A percentile compares a stretch with the other conserved stretches of the same genome.
Evolutionary conservation across 106 monocot genomes (phyloP).

Genomic region (Dendrobium chrysotoxum): DNA sequence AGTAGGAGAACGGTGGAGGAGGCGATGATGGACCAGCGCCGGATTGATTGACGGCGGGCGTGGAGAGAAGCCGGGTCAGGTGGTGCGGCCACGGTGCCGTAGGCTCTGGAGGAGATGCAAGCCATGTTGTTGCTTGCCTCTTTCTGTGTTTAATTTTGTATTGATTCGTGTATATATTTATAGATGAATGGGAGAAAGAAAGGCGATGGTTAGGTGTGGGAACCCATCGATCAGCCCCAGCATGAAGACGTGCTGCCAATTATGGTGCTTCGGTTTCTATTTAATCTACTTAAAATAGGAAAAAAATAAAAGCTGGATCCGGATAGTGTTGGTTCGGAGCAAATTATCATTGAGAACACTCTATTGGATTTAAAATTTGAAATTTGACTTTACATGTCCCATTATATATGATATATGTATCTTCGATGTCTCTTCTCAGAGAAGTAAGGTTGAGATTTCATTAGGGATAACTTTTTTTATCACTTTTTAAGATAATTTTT

Average conservation of each 20-base stretch:
- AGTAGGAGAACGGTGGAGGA: constrained; percentile 6
- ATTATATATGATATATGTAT: no score
- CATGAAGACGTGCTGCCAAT: neutral
- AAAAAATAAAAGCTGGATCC: no score
- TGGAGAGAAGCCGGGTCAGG: neutral
- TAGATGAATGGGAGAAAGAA: neutral
- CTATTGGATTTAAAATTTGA: no score
- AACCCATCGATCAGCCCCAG: neutral
- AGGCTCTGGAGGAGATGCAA: neutral
- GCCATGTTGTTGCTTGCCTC: neutral
- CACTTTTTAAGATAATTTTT: no score
- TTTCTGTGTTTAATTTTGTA: neutral
- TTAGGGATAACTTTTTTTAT: no score
- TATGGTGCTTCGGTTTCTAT: neutral
- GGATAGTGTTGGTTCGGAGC: no score
- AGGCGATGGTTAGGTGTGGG: neutral
- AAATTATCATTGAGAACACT: no score
- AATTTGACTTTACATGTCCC: no score
- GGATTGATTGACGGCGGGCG: constrained; percentile 12
- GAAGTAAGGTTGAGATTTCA: no score
- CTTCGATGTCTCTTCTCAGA: no score
- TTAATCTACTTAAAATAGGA: neutral
- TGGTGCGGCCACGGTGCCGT: constrained; percentile 1
- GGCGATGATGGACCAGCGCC: constrained; percentile 10
- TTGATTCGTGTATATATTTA: neutral